These are phyloP conservation scores for Adansonia gregorii DNA, from an alignment of 441 rosid genomes.

Conservation along the genomic window DNA sequence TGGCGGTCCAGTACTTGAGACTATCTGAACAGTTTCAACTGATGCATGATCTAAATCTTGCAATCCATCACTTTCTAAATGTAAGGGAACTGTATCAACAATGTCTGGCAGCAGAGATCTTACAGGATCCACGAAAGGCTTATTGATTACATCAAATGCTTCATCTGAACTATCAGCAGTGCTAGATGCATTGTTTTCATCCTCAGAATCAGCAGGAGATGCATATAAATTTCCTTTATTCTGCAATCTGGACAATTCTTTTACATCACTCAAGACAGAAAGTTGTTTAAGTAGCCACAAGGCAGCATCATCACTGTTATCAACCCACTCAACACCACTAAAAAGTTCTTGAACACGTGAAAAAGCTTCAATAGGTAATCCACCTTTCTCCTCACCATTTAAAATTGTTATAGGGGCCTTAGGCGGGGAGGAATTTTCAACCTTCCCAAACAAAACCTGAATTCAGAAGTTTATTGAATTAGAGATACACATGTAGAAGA, in stretches of 20 bases:
- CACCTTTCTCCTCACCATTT: slow-evolving; percentile 93
- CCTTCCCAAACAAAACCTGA: slow-evolving; percentile 95
- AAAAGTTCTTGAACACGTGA: slow-evolving; percentile 95
- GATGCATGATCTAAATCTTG: slow-evolving; percentile 42
- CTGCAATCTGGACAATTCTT: slow-evolving; percentile 75
- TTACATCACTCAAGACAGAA: slow-evolving; percentile 80
- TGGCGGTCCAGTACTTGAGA: slow-evolving; percentile 33
- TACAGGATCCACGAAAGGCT: slow-evolving; percentile 39
- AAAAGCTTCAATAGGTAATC: slow-evolving; percentile 96
- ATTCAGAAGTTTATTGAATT: slow-evolving; percentile 26
- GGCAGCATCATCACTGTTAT: slow-evolving; percentile 84
- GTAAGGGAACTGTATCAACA: slow-evolving; percentile 37
- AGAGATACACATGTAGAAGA: slow-evolving; percentile 1
- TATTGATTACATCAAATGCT: slow-evolving; percentile 61
- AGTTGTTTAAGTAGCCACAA: slow-evolving; percentile 92
- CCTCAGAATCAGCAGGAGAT: slow-evolving; percentile 87
- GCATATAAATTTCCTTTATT: slow-evolving; percentile 62
- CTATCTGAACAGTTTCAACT: slow-evolving; percentile 33
- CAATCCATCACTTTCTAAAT: slow-evolving; percentile 47
- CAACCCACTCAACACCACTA: slow-evolving; percentile 84
- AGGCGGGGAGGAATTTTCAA: slow-evolving; percentile 66
- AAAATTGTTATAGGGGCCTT: slow-evolving; percentile 66
- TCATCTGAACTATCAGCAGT: slow-evolving; percentile 96
- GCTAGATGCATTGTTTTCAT: slow-evolving; percentile 86
- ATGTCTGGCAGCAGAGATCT: slow-evolving; percentile 26